These are phyloP conservation scores for Berkeleyomyces basicola DNA, from an alignment of 2,329 filamentous ascomycete species.

Conservation along the genomic window DNA sequence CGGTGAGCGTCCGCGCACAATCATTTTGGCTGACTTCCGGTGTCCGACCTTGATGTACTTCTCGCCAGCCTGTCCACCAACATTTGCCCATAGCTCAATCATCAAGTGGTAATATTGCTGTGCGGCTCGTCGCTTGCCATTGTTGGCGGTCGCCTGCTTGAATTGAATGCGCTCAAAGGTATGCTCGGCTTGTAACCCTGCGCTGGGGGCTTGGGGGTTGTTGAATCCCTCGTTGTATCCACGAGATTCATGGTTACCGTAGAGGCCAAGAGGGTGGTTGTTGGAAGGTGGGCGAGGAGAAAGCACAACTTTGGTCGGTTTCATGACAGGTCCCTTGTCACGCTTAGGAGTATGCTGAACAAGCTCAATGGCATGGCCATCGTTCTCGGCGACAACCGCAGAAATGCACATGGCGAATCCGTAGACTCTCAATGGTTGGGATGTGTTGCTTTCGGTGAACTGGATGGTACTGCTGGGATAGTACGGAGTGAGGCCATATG, in stretches of 20 bases:
- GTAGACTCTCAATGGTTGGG: conserved; percentile 46
- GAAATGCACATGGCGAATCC: conserved; percentile 74
- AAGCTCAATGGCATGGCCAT: conserved; percentile 62
- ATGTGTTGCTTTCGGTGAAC: conserved; percentile 33
- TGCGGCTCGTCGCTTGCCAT: conserved; percentile 74
- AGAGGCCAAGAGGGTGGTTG: conserved; percentile 31
- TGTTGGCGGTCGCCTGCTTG: conserved; percentile 86
- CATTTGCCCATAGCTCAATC: conserved; percentile 63
- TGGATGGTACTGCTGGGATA: conserved; percentile 31
- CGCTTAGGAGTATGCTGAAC: conserved; percentile 86
- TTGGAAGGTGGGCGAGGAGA: conserved; percentile 45
- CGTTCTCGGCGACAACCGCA: conserved; percentile 61
- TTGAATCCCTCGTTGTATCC: conserved; percentile 16
- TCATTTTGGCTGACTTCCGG: conserved; percentile 62
- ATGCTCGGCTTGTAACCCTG: conserved; percentile 32
- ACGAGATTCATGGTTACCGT: conserved; percentile 22
- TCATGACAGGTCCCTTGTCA: conserved; percentile 69
- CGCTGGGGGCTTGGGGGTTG: conserved; percentile 18
- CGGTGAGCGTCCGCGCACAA: conserved; percentile 70
- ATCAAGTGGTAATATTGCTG: conserved; percentile 91
- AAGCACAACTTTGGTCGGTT: conserved; percentile 52
- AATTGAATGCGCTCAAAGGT: conserved; percentile 85
- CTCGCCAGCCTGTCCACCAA: conserved; percentile 32
- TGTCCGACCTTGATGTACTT: conserved; percentile 56
- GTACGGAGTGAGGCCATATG: conserved; percentile 50